These are phyloP conservation scores for Mallotus japonicus DNA, from an alignment of 441 rosid genomes.

Conservation along the genomic window DNA sequence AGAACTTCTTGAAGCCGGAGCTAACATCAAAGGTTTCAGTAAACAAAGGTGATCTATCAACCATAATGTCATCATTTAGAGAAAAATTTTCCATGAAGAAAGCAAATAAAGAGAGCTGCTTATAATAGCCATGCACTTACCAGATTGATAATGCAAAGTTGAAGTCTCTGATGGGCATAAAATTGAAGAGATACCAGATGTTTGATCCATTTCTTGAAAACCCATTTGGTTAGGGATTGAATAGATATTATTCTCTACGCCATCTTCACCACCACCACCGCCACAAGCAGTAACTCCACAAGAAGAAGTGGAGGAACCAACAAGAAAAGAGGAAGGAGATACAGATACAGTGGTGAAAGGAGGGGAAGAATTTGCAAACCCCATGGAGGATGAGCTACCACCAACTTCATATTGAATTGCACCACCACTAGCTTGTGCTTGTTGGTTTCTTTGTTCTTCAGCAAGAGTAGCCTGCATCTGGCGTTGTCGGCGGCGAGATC, in stretches of 20 bases:
- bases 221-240: slow-evolving; percentile 63
- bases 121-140: slow-evolving; percentile 47
- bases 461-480: slow-evolving; percentile 76
- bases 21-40: neutral
- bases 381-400: slow-evolving; percentile 23
- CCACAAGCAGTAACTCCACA: slow-evolving; percentile 23
- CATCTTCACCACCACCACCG: slow-evolving; percentile 37
- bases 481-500: slow-evolving; percentile 94
- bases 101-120: neutral
- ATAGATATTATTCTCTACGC: slow-evolving; percentile 42
- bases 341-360: slow-evolving; percentile 25
- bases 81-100: neutral
- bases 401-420: slow-evolving; percentile 45
- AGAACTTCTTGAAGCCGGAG: neutral
- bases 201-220: slow-evolving; percentile 52
- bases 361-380: slow-evolving; percentile 32
- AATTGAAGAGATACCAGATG: slow-evolving; percentile 46
- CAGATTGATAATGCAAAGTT: slow-evolving; percentile 65
- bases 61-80: neutral
- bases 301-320: slow-evolving; percentile 52
- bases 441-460: slow-evolving; percentile 36
- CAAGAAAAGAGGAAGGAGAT: slow-evolving; percentile 40
- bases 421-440: slow-evolving; percentile 29
- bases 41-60: too few species aligned
- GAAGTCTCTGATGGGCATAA: slow-evolving; percentile 56